Base-by-base conservation (phyloP, 345 rosid genomes). In the Diplotaxis tenuifolia region DNA sequence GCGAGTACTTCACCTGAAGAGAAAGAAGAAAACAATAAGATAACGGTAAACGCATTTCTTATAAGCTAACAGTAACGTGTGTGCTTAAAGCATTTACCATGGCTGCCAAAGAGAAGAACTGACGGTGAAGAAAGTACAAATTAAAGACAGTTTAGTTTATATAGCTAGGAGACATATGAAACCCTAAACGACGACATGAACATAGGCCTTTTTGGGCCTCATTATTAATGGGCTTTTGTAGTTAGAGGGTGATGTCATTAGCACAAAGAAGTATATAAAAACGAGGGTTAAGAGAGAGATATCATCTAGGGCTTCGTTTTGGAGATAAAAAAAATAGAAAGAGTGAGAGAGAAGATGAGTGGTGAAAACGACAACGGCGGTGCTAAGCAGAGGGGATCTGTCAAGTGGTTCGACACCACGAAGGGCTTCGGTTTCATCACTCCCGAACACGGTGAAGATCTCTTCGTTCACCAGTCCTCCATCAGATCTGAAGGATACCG, bases 361-460 rank as follows among this genome's bases (percentile, higher is more conserved):
- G 80, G 75, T 1, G 79, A 47, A 2, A 20, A 60, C 75, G 58
- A 45, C 59, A 53, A 61, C 15, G 80, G 72, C n/a, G 80, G 61
- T 47, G 54, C 20, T n/a, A 71, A 72, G 31, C 72, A 63, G 2
- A 71, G 29, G 40, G 97, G 97, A 4, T 78, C 82, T 38, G 99
- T 95, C 2, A 86, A 86, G 63, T 84, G 89, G 87, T 92, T 95
- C 70, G 81, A 79, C 64, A 95, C n/a, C n/a, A n/a, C n/a, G n/a
- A n/a, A 92, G 85, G 97, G 99, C 0, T 95, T 83, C 62, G 96
- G 99, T 1, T 95, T 95, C 86, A 95, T 92, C 68, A 88, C 90
- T 70, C 98, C 99, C 0, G 96, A 88, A 45, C 22, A 96, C 6
- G 84, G 89, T 32, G 96, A 87, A 1, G 99, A 92, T 67, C 83